Conservation (phyloP, 805 yeast species). For the Candida nitratophila region DNA sequence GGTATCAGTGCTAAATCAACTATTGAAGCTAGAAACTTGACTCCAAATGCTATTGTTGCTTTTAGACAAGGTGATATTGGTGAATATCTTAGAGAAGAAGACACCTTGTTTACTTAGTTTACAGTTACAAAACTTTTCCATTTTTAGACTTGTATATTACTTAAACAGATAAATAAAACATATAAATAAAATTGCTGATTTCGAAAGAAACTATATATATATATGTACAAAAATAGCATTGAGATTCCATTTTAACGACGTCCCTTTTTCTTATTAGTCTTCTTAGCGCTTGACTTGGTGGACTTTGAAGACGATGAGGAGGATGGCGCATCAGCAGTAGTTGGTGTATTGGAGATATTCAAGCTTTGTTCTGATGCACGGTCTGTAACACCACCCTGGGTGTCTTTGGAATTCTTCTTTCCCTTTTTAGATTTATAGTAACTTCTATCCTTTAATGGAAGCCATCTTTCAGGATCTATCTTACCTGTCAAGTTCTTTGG, state of each 20-base stretch:
- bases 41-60: slow-evolving; percentile 92
- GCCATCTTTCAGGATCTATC: slow-evolving; percentile 80
- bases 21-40: slow-evolving; percentile 75
- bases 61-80: slow-evolving; percentile 98
- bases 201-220: neutral
- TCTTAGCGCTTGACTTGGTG: slow-evolving; percentile 11
- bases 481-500: slow-evolving; percentile 17
- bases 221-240: neutral
- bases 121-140: neutral
- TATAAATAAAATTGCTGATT: neutral
- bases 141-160: neutral
- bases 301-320: slow-evolving; percentile 8
- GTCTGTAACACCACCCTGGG: slow-evolving; percentile 58
- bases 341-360: slow-evolving; percentile 10
- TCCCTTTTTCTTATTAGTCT: slow-evolving; percentile 16
- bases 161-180: neutral
- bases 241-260: neutral
- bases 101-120: slow-evolving; percentile 67
- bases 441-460: slow-evolving; percentile 80
- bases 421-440: slow-evolving; percentile 74
- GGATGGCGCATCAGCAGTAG: slow-evolving; percentile 8
- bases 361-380: slow-evolving; percentile 34
- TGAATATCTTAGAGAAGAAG: slow-evolving; percentile 96
- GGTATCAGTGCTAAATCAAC: slow-evolving; percentile 94
- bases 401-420: slow-evolving; percentile 44